phyloP scores from a whole-genome alignment of 805 yeast genomes.

The Phaffomyces antillensis region DNA sequence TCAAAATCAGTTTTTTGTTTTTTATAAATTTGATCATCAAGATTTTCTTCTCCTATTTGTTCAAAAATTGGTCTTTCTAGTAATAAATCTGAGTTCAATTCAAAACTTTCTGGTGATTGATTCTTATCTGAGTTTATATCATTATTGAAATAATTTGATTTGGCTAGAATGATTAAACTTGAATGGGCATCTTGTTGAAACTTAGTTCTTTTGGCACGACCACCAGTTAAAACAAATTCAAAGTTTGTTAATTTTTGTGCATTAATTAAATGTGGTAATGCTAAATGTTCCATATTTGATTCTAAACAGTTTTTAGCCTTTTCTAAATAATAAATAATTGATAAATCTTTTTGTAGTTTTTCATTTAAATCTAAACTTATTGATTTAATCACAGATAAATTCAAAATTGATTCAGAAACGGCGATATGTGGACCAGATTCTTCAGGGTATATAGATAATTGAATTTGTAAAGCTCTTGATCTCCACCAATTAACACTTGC shows the following conservation, averaged over 20 bases:
- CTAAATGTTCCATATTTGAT: conserved; percentile 55
- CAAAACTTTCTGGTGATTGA: conserved; percentile 47
- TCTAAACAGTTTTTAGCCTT: conserved; percentile 56
- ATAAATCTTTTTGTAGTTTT: conserved; percentile 30
- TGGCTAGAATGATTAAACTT: conserved; percentile 71
- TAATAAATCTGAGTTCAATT: conserved; percentile 67
- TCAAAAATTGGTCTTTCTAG: conserved; percentile 72
- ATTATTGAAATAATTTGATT: conserved; percentile 26
- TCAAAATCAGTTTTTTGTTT: conserved; percentile 33
- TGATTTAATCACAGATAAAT: conserved; percentile 15
- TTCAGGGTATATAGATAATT: conserved; percentile 57
- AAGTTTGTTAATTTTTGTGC: conserved; percentile 56
- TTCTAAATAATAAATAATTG: conserved; percentile 54
- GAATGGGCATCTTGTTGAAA: conserved; percentile 69
- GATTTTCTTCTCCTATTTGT: conserved; percentile 42
- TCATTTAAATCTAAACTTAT: conserved; percentile 22
- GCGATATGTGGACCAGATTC: conserved; percentile 41
- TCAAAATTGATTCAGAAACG: conserved; percentile 28
- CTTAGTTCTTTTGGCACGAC: conserved; percentile 81
- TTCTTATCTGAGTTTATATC: conserved; percentile 27
- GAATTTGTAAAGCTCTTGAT: conserved; percentile 58
- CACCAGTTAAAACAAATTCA: conserved; percentile 70
- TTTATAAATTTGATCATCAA: conserved; percentile 33
- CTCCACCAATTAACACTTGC: conserved; percentile 72
- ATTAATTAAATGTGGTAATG: conserved; percentile 45